Conservation (phyloP, 371 early-diverging fungal genomes). For the Mucor saturninus region DNA sequence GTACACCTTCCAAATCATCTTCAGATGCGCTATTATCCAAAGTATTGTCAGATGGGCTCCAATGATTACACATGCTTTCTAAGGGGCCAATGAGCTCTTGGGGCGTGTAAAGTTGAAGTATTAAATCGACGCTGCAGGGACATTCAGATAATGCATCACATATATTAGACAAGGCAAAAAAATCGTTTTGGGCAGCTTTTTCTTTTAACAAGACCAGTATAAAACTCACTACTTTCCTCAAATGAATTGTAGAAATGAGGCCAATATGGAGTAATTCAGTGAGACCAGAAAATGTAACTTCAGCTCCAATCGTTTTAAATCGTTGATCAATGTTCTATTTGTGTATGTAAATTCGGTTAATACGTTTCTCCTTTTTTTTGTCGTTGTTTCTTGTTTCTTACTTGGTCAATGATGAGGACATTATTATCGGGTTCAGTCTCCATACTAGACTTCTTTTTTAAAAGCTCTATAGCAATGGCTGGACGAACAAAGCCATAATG, state of each 20-base stretch:
- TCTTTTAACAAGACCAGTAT: constrained; percentile 36
- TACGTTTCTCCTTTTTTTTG: neutral
- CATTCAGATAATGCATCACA: constrained; percentile 41
- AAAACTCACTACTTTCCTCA: constrained; percentile 38
- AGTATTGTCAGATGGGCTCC: constrained; percentile 31
- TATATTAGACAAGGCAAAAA: constrained; percentile 36
- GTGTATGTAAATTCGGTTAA: neutral
- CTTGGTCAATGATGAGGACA: constrained; percentile 20
- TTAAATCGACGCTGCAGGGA: constrained; percentile 47
- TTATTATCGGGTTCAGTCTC: constrained; percentile 23
- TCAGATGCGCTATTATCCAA: constrained; percentile 34
- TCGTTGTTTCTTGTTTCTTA: neutral
- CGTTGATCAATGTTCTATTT: constrained; percentile 44
- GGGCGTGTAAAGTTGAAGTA: constrained; percentile 48
- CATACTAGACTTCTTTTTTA: constrained; percentile 28
- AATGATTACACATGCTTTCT: constrained; percentile 45
- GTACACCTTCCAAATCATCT: constrained; percentile 42
- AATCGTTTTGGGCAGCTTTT: constrained; percentile 30
- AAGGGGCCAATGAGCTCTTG: constrained; percentile 35
- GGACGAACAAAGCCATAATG: constrained; percentile 39
- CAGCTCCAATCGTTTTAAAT: constrained; percentile 28
- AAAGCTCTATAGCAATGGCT: constrained; percentile 26
- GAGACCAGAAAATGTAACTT: constrained; percentile 24
- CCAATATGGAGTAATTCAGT: constrained; percentile 47
- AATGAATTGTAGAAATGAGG: constrained; percentile 41